Evolutionary conservation across 2,329 filamentous ascomycete species (phyloP).

Genomic region (Cladosporium halotolerans): DNA sequence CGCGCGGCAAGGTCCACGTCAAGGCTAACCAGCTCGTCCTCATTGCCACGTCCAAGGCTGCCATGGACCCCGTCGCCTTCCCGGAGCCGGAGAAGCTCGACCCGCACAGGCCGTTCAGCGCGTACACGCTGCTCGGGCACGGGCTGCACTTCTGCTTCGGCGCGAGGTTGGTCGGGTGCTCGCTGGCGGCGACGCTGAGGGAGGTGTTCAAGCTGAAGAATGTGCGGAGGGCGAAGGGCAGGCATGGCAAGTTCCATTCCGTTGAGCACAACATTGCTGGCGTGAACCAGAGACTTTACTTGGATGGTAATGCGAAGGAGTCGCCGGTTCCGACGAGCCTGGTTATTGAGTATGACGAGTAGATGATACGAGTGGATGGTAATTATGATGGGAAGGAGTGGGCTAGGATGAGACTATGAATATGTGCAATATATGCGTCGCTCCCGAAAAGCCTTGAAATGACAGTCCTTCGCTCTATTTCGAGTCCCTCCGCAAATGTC

Average conservation of each 20-base stretch:
- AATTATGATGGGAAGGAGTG: no score
- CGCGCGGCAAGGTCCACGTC: conserved; percentile 42
- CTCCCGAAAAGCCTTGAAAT: no score
- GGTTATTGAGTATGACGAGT: conserved; percentile 37
- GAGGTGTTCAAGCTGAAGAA: conserved; percentile 43
- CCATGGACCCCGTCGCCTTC: conserved; percentile 37
- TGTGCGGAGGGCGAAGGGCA: conserved; percentile 33
- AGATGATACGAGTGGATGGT: background rate
- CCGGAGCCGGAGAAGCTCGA: conserved; percentile 38
- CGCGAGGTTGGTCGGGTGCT: conserved; percentile 33
- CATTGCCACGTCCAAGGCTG: conserved; percentile 39
- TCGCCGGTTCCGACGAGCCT: conserved; percentile 40
- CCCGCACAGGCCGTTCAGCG: conserved; percentile 34
- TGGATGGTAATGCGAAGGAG: conserved; percentile 45
- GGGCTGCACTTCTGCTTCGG: conserved; percentile 40
- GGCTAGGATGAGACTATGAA: no score
- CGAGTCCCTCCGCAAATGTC: no score
- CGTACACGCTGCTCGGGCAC: conserved; percentile 37
- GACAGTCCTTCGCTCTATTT: no score
- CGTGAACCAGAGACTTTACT: conserved; percentile 43
- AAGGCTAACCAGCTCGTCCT: conserved; percentile 40
- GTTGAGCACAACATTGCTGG: conserved; percentile 44
- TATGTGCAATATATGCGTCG: no score
- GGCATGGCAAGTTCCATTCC: conserved; percentile 36
- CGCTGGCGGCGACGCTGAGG: conserved; percentile 37